Percentiles rank a stretch among this genome's conserved stretches.
phyloP scores from a whole-genome alignment of 2,329 filamentous ascomycete species.

The Didymella pomorum region DNA sequence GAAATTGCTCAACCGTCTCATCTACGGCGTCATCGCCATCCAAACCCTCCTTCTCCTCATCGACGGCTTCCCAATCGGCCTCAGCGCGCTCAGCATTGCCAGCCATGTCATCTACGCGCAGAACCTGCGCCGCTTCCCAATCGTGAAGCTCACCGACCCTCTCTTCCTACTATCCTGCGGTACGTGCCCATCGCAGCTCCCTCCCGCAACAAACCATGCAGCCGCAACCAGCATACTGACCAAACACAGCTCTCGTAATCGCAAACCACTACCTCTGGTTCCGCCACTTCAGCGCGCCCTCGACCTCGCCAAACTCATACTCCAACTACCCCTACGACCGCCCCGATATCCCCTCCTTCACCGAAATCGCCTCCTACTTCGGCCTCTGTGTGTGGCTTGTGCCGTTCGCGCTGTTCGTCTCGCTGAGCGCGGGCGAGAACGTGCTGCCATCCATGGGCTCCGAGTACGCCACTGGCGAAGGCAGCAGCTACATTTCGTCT shows the following conservation, averaged over 20 bases:
- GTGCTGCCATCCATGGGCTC: slow-evolving; percentile 91
- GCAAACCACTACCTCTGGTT: slow-evolving; percentile 97
- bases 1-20: slow-evolving; percentile 81
- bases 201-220: background rate
- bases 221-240: slow-evolving; percentile 12
- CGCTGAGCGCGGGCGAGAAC: slow-evolving; percentile 91
- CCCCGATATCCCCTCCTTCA: slow-evolving; percentile 79
- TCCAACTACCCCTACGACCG: slow-evolving; percentile 66
- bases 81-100: slow-evolving; percentile 77
- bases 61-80: slow-evolving; percentile 82
- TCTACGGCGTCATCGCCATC: slow-evolving; percentile 79
- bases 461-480: slow-evolving; percentile 71
- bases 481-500: slow-evolving; percentile 57
- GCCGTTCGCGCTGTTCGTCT: slow-evolving; percentile 94
- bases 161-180: slow-evolving; percentile 84
- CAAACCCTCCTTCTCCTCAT: slow-evolving; percentile 79
- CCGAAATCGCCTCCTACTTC: slow-evolving; percentile 95
- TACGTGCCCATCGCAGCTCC: slow-evolving; percentile 53
- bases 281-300: slow-evolving; percentile 78
- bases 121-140: slow-evolving; percentile 78
- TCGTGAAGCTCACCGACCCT: slow-evolving; percentile 87
- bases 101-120: slow-evolving; percentile 88
- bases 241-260: slow-evolving; percentile 74
- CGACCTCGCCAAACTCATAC: slow-evolving; percentile 60
- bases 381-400: slow-evolving; percentile 96